Percentiles rank a stretch among this genome's conserved stretches.
phyloP scores from a whole-genome alignment of 805 yeast species.

The Metschnikowia henanensis region DNA sequence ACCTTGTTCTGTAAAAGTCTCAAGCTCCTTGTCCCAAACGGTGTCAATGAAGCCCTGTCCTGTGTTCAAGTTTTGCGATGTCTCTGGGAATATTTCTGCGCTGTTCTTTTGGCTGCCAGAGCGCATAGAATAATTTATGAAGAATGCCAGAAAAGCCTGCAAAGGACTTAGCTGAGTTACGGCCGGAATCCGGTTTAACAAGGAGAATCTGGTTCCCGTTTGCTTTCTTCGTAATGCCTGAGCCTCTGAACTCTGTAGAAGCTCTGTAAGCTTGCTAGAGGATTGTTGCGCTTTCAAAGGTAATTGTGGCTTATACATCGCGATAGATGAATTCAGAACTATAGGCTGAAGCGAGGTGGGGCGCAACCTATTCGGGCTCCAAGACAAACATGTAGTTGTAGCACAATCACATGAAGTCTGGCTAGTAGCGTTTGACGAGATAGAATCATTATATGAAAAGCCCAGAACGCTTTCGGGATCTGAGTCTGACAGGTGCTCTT shows the following conservation, averaged over 20 bases:
- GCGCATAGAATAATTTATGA: slow-evolving; percentile 10
- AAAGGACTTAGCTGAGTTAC: slow-evolving; percentile 5
- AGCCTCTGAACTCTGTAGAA: neutral
- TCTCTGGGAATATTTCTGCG: slow-evolving; percentile 1
- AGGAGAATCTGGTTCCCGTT: neutral
- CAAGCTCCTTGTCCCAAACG: neutral
- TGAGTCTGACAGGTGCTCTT: slow-evolving; percentile 9
- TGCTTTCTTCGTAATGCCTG: neutral
- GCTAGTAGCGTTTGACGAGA: slow-evolving; percentile 7
- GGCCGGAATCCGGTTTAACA: neutral
- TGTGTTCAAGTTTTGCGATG: neutral
- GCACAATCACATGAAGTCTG: slow-evolving; percentile 6
- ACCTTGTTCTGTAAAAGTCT: neutral
- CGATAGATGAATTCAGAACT: slow-evolving; percentile 1
- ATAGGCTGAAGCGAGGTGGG: slow-evolving; percentile 3
- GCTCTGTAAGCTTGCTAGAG: slow-evolving; percentile 6
- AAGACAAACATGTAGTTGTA: neutral
- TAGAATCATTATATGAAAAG: slow-evolving; percentile 13
- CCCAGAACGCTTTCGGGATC: slow-evolving; percentile 14
- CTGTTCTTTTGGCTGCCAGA: slow-evolving; percentile 3
- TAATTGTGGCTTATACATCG: neutral
- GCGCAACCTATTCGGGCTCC: neutral
- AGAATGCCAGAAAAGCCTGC: slow-evolving; percentile 11
- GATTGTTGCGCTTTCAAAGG: neutral
- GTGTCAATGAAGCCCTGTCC: neutral